A percentile compares a stretch with the other conserved stretches of the same genome.
These are phyloP conservation scores for Solanum sitiens DNA, from an alignment of 257 asterid species.

Conservation along the genomic window DNA sequence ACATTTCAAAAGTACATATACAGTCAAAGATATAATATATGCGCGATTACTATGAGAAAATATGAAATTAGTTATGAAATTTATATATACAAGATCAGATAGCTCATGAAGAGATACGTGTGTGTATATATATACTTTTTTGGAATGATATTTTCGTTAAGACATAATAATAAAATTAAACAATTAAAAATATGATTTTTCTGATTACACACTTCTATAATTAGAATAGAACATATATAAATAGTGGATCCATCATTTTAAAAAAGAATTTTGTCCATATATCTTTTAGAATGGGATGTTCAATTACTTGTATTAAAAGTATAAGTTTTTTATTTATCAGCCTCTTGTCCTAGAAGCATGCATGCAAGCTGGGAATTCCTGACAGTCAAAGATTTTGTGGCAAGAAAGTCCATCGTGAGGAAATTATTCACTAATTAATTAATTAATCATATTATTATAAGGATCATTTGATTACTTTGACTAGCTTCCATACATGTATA, in stretches of 20 bases:
- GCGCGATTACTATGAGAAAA: no score
- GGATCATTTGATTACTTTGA: no score
- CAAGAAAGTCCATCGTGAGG: no score
- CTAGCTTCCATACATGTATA: no score
- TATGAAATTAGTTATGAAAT: background rate
- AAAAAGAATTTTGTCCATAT: background rate
- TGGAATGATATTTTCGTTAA: background rate
- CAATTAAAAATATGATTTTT: background rate
- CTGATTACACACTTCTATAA: background rate
- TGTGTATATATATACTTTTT: background rate
- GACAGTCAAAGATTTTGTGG: no score
- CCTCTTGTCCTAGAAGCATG: no score
- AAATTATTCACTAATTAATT: no score
- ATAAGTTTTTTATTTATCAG: no score
- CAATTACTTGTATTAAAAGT: background rate
- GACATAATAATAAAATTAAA: background rate
- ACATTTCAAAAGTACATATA: background rate
- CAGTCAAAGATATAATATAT: background rate
- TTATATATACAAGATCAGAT: background rate
- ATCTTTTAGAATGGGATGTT: background rate
- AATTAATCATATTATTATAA: no score
- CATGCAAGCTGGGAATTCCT: no score
- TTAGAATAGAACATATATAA: background rate
- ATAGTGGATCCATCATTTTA: accelerated
- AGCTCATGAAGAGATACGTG: background rate